phyloP scores from a whole-genome alignment of 257 asterid genomes.

The Fraxinus pennsylvanica region DNA sequence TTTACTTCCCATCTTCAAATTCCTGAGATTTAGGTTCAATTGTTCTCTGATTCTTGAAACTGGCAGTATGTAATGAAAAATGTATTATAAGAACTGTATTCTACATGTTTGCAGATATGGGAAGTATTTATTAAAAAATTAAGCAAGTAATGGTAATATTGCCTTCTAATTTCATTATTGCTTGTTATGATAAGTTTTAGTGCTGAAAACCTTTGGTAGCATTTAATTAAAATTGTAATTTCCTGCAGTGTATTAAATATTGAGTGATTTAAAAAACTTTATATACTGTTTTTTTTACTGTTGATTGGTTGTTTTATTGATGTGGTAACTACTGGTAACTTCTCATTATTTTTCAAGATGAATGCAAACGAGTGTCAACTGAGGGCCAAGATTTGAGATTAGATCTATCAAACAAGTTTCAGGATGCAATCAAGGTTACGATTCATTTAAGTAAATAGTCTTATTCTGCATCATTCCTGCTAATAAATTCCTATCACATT shows the following conservation, averaged over 20 bases:
- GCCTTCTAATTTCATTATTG: not conserved
- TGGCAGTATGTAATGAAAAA: not conserved
- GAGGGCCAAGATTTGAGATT: conserved; percentile 91
- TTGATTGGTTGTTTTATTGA: not conserved
- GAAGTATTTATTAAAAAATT: not conserved
- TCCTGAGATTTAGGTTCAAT: not conserved
- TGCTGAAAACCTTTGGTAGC: not conserved
- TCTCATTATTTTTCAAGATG: conserved; percentile 58
- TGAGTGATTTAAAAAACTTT: not conserved
- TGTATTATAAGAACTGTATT: not conserved
- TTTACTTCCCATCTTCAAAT: not conserved
- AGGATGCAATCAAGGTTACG: conserved; percentile 92
- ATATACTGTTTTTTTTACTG: not conserved
- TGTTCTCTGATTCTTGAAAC: not conserved
- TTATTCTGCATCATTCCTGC: not conserved
- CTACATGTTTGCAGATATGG: not conserved
- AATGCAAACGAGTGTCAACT: conserved; percentile 83
- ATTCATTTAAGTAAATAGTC: not conserved
- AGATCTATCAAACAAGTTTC: conserved; percentile 88
- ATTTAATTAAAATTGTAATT: not conserved
- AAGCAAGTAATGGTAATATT: not conserved
- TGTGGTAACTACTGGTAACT: conserved; percentile 3
- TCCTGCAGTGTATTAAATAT: not conserved
- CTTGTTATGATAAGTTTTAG: not conserved
- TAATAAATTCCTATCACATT: not conserved